These are phyloP conservation scores for Thermoascus crustaceus DNA, from an alignment of 2,329 filamentous ascomycete genomes.

Conservation along the genomic window DNA sequence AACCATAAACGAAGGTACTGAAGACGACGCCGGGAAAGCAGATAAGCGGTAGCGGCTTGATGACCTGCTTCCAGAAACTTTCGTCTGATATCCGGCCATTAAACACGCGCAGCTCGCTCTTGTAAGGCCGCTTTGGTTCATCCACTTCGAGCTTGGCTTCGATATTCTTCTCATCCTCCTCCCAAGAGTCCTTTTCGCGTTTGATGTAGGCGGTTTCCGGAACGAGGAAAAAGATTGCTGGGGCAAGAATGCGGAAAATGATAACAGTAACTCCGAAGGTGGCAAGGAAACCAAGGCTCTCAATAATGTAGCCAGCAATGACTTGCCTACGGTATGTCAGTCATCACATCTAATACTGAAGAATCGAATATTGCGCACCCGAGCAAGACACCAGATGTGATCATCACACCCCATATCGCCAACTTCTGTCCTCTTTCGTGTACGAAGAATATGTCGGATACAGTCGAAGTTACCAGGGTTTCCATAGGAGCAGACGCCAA, in stretches of 20 bases:
- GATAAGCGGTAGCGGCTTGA: slow-evolving; percentile 18
- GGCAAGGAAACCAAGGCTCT: slow-evolving; percentile 26
- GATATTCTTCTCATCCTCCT: background rate
- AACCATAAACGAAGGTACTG: slow-evolving; percentile 28
- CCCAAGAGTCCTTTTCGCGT: background rate
- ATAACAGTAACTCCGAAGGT: slow-evolving; percentile 34
- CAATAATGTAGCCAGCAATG: slow-evolving; percentile 34
- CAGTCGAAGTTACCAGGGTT: slow-evolving; percentile 11
- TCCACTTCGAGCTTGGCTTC: background rate
- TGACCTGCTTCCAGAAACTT: slow-evolving; percentile 9
- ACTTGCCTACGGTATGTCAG: slow-evolving; percentile 27
- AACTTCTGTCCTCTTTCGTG: slow-evolving; percentile 10
- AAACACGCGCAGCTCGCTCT: slow-evolving; percentile 4
- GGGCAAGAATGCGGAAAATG: slow-evolving; percentile 34
- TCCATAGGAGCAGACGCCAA: slow-evolving; percentile 11
- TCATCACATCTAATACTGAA: background rate
- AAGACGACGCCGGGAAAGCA: slow-evolving; percentile 27
- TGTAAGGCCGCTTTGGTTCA: slow-evolving; percentile 2
- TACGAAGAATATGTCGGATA: slow-evolving; percentile 13
- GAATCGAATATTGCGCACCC: slow-evolving; percentile 13
- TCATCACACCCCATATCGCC: slow-evolving; percentile 17
- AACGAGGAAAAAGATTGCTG: slow-evolving; percentile 39
- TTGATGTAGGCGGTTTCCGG: slow-evolving; percentile 34
- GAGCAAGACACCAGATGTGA: slow-evolving; percentile 20
- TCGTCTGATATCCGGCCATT: slow-evolving; percentile 7